Evolutionary conservation across 768 basidiomycete genomes (phyloP).

Genomic region (Boletus pseudo-olivaceus): DNA sequence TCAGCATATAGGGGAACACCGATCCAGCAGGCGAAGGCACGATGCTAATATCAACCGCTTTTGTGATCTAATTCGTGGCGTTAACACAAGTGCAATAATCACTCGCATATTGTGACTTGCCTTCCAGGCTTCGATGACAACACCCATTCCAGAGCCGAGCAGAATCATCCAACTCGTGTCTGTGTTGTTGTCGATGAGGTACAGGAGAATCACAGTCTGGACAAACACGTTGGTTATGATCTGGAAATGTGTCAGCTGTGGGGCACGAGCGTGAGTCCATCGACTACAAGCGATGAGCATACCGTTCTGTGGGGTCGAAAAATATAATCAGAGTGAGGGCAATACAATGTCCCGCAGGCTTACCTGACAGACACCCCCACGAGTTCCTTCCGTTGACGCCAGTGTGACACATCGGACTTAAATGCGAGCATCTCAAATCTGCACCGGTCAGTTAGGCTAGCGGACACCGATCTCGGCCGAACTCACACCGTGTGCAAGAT

Average conservation of each 20-base stretch:
- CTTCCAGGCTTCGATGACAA: conserved; percentile 94
- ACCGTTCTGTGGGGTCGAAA: conserved; percentile 48
- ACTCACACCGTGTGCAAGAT: conserved; percentile 83
- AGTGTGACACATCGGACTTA: conserved; percentile 92
- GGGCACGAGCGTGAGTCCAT: conserved; percentile 12
- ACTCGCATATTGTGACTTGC: conserved; percentile 34
- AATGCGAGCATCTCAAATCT: conserved; percentile 97
- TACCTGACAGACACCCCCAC: conserved; percentile 92
- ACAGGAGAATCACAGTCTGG: conserved; percentile 85
- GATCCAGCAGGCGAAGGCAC: conserved; percentile 60
- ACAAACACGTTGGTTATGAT: conserved; percentile 93
- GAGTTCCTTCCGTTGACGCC: conserved; percentile 92
- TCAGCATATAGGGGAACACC: conserved; percentile 71
- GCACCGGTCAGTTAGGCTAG: conserved; percentile 11
- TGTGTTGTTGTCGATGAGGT: conserved; percentile 92
- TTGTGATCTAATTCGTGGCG: conserved; percentile 57
- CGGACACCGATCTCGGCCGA: background rate
- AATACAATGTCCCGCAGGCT: conserved; percentile 21
- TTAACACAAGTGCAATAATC: conserved; percentile 12
- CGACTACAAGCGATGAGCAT: conserved; percentile 23
- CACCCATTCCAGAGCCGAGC: conserved; percentile 77
- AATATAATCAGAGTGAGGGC: conserved; percentile 15
- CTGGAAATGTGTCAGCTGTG: conserved; percentile 26
- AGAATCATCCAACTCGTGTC: conserved; percentile 99
- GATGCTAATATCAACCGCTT: conserved; percentile 85